Evolutionary conservation across 176 grass and related monocot species (phyloP).

Genomic region (Olyra latifolia): DNA sequence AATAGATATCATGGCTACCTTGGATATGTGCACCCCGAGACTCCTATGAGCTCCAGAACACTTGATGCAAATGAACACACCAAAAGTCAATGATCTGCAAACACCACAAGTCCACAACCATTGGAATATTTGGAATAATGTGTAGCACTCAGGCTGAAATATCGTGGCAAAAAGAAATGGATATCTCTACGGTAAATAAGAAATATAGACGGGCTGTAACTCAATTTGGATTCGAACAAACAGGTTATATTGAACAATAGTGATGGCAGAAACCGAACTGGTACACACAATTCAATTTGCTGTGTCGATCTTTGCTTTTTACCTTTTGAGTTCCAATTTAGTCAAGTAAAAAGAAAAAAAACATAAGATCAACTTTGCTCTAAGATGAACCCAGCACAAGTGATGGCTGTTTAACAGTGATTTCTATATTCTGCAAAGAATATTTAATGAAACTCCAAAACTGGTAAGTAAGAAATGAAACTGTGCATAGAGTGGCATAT

Average conservation of each 20-base stretch:
- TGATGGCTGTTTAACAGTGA: not conserved
- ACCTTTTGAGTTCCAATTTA: slow-evolving; percentile 3
- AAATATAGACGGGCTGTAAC: not conserved
- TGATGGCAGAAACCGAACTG: not conserved
- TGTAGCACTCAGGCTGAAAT: slow-evolving; percentile 1
- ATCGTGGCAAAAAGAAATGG: slow-evolving; percentile 9
- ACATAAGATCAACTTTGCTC: not conserved
- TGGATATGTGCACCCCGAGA: slow-evolving; percentile 94
- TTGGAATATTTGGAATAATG: slow-evolving; percentile 19
- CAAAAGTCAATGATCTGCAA: slow-evolving; percentile 76
- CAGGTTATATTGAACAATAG: not conserved
- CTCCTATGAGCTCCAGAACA: slow-evolving; percentile 96
- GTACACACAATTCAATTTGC: no score
- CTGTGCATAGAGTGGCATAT: no score
- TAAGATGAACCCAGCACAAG: not conserved
- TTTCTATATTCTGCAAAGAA: not conserved
- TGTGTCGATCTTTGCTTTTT: not conserved
- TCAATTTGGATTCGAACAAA: slow-evolving; percentile 3
- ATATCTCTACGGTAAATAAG: not conserved
- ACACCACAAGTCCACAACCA: slow-evolving; percentile 8
- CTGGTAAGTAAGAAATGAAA: no score
- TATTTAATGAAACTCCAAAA: not conserved
- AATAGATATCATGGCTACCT: slow-evolving; percentile 41
- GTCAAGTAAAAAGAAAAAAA: not conserved
- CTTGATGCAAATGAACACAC: slow-evolving; percentile 98